Evolutionary conservation across 1,139 yeast genomes (phyloP).

Genomic region (Diutina siamensis): DNA sequence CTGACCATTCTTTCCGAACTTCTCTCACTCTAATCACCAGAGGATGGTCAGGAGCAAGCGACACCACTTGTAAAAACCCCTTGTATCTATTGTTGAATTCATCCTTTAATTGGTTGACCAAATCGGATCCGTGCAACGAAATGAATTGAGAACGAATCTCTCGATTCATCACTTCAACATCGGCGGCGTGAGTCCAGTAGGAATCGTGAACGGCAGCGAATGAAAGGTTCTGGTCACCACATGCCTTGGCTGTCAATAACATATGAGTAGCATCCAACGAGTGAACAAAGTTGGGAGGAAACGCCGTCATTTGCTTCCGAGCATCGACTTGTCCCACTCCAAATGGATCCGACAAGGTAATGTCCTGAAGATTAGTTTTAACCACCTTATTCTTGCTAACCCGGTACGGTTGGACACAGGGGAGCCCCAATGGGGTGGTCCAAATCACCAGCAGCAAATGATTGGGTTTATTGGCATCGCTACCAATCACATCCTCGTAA

Average conservation of each 20-base stretch:
- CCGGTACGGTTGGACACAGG: constrained; percentile 95
- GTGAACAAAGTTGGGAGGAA: constrained; percentile 94
- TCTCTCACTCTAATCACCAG: constrained; percentile 40
- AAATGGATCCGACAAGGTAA: constrained; percentile 74
- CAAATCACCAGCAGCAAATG: constrained; percentile 86
- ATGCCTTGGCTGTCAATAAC: constrained; percentile 78
- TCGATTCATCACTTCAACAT: constrained; percentile 63
- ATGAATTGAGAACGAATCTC: constrained; percentile 73
- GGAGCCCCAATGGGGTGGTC: constrained; percentile 92
- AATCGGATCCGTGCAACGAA: constrained; percentile 58
- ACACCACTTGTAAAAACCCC: constrained; percentile 52
- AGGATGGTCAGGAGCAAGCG: constrained; percentile 40
- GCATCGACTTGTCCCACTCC: constrained; percentile 74
- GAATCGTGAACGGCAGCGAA: constrained; percentile 98
- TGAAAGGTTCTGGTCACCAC: constrained; percentile 54
- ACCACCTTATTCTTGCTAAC: constrained; percentile 52
- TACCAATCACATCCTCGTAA: constrained; percentile 19
- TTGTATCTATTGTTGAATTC: constrained; percentile 78
- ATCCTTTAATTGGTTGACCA: constrained; percentile 55
- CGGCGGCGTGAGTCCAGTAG: constrained; percentile 95
- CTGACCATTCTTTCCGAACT: constrained; percentile 38
- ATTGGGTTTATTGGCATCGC: constrained; percentile 33
- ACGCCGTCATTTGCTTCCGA: constrained; percentile 82
- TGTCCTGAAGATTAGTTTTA: constrained; percentile 71
- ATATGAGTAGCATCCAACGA: constrained; percentile 96